Evolutionary conservation across 352 stramenopile genomes (phyloP).

Genomic region (Thraustochytrium striatum): DNA sequence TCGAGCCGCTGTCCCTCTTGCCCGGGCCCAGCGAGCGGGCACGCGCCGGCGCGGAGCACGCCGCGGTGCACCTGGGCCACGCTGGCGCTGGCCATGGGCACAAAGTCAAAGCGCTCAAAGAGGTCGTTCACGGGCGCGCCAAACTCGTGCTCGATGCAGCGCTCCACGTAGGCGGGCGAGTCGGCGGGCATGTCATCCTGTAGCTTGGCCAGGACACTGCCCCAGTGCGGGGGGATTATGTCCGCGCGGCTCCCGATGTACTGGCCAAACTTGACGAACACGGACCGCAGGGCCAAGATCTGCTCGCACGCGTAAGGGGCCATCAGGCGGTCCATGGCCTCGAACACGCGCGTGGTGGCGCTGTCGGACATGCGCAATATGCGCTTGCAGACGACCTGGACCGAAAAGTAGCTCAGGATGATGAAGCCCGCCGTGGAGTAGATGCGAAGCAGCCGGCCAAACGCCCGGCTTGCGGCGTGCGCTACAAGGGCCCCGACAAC

Average conservation of each 20-base stretch:
- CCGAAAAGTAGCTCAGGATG: constrained; percentile 33
- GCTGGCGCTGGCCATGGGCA: constrained; percentile 56
- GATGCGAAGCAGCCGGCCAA: constrained; percentile 25
- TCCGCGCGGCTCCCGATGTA: constrained; percentile 58
- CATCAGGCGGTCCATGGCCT: constrained; percentile 49
- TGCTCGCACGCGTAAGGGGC: constrained; percentile 54
- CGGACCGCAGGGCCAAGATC: constrained; percentile 53
- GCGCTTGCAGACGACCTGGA: neutral
- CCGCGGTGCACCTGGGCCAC: constrained; percentile 55
- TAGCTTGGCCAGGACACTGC: constrained; percentile 55
- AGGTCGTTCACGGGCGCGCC: constrained; percentile 52
- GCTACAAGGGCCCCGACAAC: neutral
- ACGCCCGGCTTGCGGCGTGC: neutral
- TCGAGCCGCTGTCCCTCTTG: neutral
- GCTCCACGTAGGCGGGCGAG: constrained; percentile 51
- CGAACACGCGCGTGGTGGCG: constrained; percentile 21
- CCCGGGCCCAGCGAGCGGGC: neutral
- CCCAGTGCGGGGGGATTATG: constrained; percentile 56
- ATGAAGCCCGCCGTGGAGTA: constrained; percentile 26
- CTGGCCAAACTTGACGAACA: constrained; percentile 60
- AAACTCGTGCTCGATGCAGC: constrained; percentile 52
- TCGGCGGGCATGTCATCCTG: constrained; percentile 57
- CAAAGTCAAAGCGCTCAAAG: constrained; percentile 54
- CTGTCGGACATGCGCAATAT: neutral
- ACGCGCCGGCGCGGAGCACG: neutral